Evolutionary conservation across 2,329 filamentous ascomycete species (phyloP), one percentile per base, ranked within the genome.

Genomic region (Aphanocladium album): DNA sequence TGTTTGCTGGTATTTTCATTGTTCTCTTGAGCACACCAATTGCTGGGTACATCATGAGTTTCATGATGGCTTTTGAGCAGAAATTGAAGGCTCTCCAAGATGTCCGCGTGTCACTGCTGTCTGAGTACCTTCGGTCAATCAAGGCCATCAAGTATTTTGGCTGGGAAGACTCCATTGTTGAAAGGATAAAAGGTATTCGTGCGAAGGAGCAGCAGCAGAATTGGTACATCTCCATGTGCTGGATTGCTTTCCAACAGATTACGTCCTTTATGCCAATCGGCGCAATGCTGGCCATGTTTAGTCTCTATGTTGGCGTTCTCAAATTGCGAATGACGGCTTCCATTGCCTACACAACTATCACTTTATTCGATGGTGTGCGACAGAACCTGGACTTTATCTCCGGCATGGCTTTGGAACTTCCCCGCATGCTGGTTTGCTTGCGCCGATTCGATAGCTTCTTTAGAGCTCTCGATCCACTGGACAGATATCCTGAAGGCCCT

Each of bases 131-230:
- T 27, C 72, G 77, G 25, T 83, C 83, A 6, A 84, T 86, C 61
- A 77, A 80, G 16, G 81, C 80, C 14, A 79, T 86, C 70, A 86
- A 86, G 66, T 85, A 84, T 64, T 85, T 86, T 68, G 80, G 80
- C 2, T 86, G 83, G 83, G 83, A 86, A 65, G 74, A 77, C 23
- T 76, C 80, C 23, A 78, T 83, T 63, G 75, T 78, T 8, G 72
- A 78, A 12, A 78, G 76, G 54, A 78, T 86, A 60, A 75, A 80
- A 25, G 71, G 76, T 3, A 75, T 80, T 9, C 79, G 83, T 2
- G 67, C 71, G 16, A 71, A 75, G 1, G 83, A 86, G 66, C 83
- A 85, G 62, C 78, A 77, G 45, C 76, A 79, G 41, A 75, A 84
- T 19, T 86, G 83, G 83, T 73, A 69, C 4, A 75, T 83, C 17